These are phyloP conservation scores for Cucurbita argyrosperma DNA, from an alignment of 306 rosid genomes.

Conservation along the genomic window DNA sequence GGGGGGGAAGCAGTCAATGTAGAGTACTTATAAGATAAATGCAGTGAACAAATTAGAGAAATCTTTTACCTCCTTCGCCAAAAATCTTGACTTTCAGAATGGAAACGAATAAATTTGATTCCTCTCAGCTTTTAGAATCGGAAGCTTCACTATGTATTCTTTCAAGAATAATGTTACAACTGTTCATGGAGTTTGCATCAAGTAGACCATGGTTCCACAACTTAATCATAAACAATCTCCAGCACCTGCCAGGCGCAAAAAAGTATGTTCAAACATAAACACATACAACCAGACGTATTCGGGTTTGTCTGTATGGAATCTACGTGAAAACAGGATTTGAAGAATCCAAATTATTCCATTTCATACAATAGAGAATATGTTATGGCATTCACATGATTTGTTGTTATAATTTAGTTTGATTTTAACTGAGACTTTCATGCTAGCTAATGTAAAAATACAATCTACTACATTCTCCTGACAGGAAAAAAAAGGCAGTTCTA, in stretches of 20 bases:
- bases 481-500: not conserved
- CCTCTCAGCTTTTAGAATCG: constrained; percentile 19
- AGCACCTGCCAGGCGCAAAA: constrained; percentile 37
- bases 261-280: not conserved
- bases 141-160: constrained; percentile 23
- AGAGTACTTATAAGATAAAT: not conserved
- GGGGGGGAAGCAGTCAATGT: not conserved
- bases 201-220: constrained; percentile 58
- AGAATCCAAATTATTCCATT: not conserved
- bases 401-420: not conserved
- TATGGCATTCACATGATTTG: not conserved
- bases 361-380: not conserved
- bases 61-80: not conserved
- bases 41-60: constrained; percentile 2
- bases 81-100: not conserved
- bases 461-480: not conserved
- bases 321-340: not conserved
- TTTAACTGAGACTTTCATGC: not conserved
- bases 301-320: not conserved
- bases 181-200: constrained; percentile 31
- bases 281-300: not conserved
- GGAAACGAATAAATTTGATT: not conserved
- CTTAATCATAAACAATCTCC: constrained; percentile 64
- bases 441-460: not conserved
- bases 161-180: constrained; percentile 38